Conservation (phyloP, 371 early-diverging fungal genomes). For the Mucor mucedo region DNA sequence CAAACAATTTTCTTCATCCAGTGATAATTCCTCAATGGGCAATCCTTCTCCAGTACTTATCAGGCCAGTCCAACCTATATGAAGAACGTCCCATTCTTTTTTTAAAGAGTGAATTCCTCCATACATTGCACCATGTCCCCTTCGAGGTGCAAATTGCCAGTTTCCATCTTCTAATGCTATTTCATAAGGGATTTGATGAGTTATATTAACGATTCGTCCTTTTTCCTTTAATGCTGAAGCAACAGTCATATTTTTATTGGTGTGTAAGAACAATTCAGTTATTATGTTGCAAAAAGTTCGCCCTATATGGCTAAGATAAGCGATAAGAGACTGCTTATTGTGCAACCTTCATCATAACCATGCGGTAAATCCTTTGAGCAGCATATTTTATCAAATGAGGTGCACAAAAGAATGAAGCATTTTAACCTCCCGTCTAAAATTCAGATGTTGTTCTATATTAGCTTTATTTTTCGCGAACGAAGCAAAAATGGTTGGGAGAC, state of each 20-base stretch:
- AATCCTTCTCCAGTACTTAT: conserved; percentile 24
- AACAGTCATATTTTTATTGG: neutral
- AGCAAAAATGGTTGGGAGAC: too few relatives aligned
- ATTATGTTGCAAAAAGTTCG: too few relatives aligned
- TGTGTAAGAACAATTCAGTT: too few relatives aligned
- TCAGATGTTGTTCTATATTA: too few relatives aligned
- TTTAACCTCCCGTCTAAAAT: too few relatives aligned
- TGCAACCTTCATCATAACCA: too few relatives aligned
- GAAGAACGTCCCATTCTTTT: conserved; percentile 56
- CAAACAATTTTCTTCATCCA: conserved; percentile 44
- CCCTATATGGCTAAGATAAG: too few relatives aligned
- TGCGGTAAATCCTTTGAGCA: too few relatives aligned
- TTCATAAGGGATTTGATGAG: conserved; percentile 37
- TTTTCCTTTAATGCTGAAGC: neutral
- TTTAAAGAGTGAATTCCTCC: conserved; percentile 67
- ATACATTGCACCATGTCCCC: conserved; percentile 81
- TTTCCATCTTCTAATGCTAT: conserved; percentile 14
- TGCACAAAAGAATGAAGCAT: too few relatives aligned
- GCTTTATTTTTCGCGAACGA: too few relatives aligned
- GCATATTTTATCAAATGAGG: too few relatives aligned
- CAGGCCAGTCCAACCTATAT: conserved; percentile 76
- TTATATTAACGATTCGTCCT: conserved; percentile 36
- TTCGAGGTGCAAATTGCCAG: conserved; percentile 54
- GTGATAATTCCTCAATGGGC: conserved; percentile 22
- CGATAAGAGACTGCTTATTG: too few relatives aligned